Evolutionary conservation across 495 filamentous ascomycete species (phyloP), one percentile per base, ranked within the genome.

Genomic region (Halenospora varia): DNA sequence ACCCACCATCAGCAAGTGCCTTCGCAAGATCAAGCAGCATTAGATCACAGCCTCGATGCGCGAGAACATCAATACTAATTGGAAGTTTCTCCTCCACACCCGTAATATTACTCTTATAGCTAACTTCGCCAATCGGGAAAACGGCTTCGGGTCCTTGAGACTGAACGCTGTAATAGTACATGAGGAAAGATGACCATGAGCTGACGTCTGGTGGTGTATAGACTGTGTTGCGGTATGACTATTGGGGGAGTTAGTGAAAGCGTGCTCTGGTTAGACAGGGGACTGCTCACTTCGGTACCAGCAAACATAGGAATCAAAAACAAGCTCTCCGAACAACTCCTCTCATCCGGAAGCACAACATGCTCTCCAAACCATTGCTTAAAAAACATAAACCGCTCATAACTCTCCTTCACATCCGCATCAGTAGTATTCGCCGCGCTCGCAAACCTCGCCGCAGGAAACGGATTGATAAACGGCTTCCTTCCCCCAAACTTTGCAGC

Each of bases 41-140:
- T 0, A 77, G 73, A 69, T 88, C 85, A 57, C 85, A 88, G 0
- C 83, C 84, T 47, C 78, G 77, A 2, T 82, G 79, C 2, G 78
- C 83, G 65, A 84, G 67, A 35, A 88, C 71, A 55, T 79, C 74
- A 18, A 87, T 74, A 0, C 76, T 77, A 0, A 88, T 83, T 1
- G 84, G 84, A 29, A 86, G 59, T 25, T 73, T 72, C 68, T 87
- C 85, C 23, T 68, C 69, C 47, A 81, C 71, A 1, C 74, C 48
- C 0, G 81, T 82, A 51, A 86, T 75, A 3, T 70, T 77, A 3
- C 77, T 81, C 55, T 75, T 71, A 48, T 80, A 79, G 0, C 71
- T 53, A 6, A 78, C 73, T 61, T 84, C 70, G 1, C 84, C 82
- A 13, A 88, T 59, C 0, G 83, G 83, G 10, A 83, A 72, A 1